Evolutionary conservation across 2,329 filamentous ascomycete species (phyloP).

Genomic region (Diplodia mutila): DNA sequence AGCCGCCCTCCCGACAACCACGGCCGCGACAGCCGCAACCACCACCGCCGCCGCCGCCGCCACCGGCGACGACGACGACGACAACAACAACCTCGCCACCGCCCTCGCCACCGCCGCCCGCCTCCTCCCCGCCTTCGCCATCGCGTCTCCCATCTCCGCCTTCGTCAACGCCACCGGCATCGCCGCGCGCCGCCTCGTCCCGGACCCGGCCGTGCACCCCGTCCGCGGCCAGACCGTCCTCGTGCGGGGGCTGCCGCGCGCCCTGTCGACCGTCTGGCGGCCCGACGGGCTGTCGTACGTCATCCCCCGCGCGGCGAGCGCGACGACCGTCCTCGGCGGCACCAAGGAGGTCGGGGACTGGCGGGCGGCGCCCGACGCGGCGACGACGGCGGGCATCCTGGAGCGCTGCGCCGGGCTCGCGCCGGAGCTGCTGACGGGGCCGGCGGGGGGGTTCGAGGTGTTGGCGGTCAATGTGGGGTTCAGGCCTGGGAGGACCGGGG

Average conservation of each 20-base stretch:
- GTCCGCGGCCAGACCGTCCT: slow-evolving; percentile 53
- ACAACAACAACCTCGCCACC: slow-evolving; percentile 32
- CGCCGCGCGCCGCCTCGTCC: slow-evolving; percentile 43
- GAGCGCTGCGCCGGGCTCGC: slow-evolving; percentile 40
- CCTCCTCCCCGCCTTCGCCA: background rate
- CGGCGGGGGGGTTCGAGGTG: slow-evolving; percentile 44
- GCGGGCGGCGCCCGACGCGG: slow-evolving; percentile 37
- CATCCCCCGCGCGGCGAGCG: slow-evolving; percentile 47
- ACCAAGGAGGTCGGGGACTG: slow-evolving; percentile 48
- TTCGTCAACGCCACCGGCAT: slow-evolving; percentile 52
- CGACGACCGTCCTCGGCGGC: slow-evolving; percentile 50
- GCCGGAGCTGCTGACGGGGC: slow-evolving; percentile 39
- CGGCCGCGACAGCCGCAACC: background rate
- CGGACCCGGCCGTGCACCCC: slow-evolving; percentile 43
- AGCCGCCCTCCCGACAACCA: slow-evolving; percentile 32
- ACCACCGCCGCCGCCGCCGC: slow-evolving; percentile 33
- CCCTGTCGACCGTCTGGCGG: slow-evolving; percentile 30
- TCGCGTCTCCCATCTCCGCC: slow-evolving; percentile 24
- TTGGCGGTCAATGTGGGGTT: slow-evolving; percentile 49
- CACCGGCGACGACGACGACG: background rate
- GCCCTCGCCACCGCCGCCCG: slow-evolving; percentile 31
- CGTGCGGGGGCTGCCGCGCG: slow-evolving; percentile 46
- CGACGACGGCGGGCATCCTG: slow-evolving; percentile 43
- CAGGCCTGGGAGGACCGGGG: slow-evolving; percentile 49
- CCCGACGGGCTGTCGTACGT: slow-evolving; percentile 43